These are phyloP conservation scores for Sicyos edulis DNA, from an alignment of 306 rosid species.

Conservation along the genomic window DNA sequence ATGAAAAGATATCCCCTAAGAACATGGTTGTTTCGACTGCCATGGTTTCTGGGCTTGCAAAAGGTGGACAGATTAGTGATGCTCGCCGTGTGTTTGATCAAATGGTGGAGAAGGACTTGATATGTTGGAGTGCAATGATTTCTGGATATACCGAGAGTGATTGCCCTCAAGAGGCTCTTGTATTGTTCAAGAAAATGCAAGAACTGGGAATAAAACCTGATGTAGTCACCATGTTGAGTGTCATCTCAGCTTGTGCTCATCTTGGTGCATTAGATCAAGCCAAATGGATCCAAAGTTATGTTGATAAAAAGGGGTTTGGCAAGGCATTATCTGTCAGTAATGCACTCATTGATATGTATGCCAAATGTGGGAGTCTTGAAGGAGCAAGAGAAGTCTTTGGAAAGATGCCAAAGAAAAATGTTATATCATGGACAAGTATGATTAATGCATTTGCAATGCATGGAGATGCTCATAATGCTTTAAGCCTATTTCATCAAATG, in stretches of 20 bases:
- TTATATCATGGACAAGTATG: conserved; percentile 75
- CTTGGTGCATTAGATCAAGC: conserved; percentile 52
- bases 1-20: conserved; percentile 35
- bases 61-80: conserved; percentile 43
- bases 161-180: conserved; percentile 61
- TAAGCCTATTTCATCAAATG: conserved; percentile 56
- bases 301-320: conserved; percentile 48
- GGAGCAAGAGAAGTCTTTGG: conserved; percentile 60
- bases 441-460: conserved; percentile 74
- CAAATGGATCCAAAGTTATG: conserved; percentile 51
- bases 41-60: conserved; percentile 64
- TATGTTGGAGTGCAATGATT: conserved; percentile 82
- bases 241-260: conserved; percentile 70
- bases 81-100: conserved; percentile 61
- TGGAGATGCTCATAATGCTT: conserved; percentile 56
- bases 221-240: conserved; percentile 64
- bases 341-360: conserved; percentile 78
- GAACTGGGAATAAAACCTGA: conserved; percentile 43
- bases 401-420: conserved; percentile 54
- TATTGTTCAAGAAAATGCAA: conserved; percentile 59
- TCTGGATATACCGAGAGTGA: conserved; percentile 76
- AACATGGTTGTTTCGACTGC: conserved; percentile 63
- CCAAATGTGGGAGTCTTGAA: conserved; percentile 59
- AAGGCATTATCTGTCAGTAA: conserved; percentile 45
- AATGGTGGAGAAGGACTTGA: conserved; percentile 55